These are phyloP conservation scores for Podospora pseudocomata DNA, from an alignment of 495 filamentous ascomycete species.

Conservation along the genomic window DNA sequence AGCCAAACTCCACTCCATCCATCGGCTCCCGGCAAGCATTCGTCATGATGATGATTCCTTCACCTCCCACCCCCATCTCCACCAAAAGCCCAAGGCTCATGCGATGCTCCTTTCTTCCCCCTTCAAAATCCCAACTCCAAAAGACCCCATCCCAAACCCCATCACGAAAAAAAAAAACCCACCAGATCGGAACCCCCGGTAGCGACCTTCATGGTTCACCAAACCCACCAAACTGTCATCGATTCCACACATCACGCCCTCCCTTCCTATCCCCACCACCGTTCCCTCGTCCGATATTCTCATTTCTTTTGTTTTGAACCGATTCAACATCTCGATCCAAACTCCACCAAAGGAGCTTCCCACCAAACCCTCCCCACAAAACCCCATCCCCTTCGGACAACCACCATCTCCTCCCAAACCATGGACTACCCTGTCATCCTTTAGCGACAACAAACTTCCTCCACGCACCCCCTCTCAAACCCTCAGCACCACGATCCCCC, in stretches of 20 bases:
- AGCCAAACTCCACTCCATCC: background rate
- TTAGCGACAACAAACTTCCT: no score
- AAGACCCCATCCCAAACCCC: background rate
- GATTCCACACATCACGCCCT: background rate
- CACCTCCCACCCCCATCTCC: background rate
- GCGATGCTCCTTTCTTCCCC: background rate
- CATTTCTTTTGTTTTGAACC: background rate
- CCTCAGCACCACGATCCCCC: no score
- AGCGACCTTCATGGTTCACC: background rate
- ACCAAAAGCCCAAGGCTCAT: background rate
- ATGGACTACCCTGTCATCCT: no score
- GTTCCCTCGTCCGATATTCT: background rate
- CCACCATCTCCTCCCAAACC: no score
- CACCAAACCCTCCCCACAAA: no score
- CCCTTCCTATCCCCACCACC: background rate
- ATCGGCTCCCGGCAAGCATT: background rate
- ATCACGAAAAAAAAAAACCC: background rate
- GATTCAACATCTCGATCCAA: no score
- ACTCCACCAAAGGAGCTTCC: no score
- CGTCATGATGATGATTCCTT: background rate
- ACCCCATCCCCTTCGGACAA: no score
- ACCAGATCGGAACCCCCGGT: background rate
- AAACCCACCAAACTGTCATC: background rate
- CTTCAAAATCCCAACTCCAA: background rate
- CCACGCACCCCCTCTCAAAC: no score